Conservation (phyloP, 306 rosid species). For the Spatholobus suberectus region DNA sequence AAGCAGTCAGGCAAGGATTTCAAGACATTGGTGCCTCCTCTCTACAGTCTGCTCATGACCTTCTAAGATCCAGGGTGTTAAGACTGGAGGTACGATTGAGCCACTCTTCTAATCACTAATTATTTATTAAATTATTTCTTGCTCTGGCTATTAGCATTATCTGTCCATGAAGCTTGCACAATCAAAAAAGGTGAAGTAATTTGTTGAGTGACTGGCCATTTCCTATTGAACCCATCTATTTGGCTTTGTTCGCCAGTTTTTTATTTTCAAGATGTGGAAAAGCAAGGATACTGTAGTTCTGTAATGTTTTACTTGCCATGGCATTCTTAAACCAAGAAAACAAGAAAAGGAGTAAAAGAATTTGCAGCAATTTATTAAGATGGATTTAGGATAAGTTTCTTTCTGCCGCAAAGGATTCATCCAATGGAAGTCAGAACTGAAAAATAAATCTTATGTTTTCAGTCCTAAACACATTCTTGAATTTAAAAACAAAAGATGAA, state of each 20-base stretch:
- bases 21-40: conserved; percentile 96
- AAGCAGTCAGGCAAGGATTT: conserved; percentile 97
- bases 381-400: not conserved
- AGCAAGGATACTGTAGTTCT: conserved; percentile 1
- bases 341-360: not conserved
- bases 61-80: conserved; percentile 66
- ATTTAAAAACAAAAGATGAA: not conserved
- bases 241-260: not conserved
- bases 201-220: conserved; percentile 10
- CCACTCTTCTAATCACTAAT: not conserved
- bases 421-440: not conserved
- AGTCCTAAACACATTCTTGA: not conserved
- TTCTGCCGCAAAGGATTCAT: not conserved
- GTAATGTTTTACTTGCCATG: not conserved
- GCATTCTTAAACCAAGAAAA: not conserved
- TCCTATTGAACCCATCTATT: not conserved
- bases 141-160: conserved; percentile 10
- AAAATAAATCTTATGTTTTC: not conserved
- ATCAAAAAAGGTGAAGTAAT: not conserved
- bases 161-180: not conserved
- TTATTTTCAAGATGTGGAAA: not conserved
- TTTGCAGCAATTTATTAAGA: not conserved
- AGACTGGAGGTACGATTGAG: conserved; percentile 82
- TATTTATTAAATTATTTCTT: no score
- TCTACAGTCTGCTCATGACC: conserved; percentile 87